These are phyloP conservation scores for Somion occarium DNA, from an alignment of 1,284 basidiomycete genomes.

Conservation along the genomic window DNA sequence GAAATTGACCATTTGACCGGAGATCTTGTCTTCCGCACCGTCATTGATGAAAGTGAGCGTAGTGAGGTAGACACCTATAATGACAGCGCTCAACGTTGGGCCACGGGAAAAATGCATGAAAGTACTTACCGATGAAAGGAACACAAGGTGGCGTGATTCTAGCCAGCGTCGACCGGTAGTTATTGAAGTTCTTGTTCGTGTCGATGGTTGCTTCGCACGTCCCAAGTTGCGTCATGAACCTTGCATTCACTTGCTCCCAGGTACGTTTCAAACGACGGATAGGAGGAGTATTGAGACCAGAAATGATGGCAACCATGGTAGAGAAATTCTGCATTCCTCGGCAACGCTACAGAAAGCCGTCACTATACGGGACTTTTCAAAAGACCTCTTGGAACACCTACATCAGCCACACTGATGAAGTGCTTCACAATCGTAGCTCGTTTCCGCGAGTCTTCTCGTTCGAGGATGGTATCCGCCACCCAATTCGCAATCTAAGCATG, in stretches of 20 bases:
- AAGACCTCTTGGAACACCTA: constrained; percentile 38
- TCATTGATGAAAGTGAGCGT: constrained; percentile 97
- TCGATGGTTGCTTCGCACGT: constrained; percentile 82
- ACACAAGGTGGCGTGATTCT: constrained; percentile 92
- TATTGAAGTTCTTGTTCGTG: constrained; percentile 89
- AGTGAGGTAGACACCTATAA: constrained; percentile 87
- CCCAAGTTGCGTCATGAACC: constrained; percentile 63
- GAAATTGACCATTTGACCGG: constrained; percentile 89
- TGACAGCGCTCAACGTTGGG: too few relatives aligned
- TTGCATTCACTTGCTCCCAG: constrained; percentile 85
- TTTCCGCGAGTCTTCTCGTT: constrained; percentile 82
- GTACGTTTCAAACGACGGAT: constrained; percentile 92
- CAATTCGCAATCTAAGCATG: constrained; percentile 77
- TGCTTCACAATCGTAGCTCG: constrained; percentile 84
- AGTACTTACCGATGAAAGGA: constrained; percentile 84
- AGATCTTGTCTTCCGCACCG: constrained; percentile 88
- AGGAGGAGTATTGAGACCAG: constrained; percentile 91
- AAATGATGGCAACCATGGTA: constrained; percentile 93
- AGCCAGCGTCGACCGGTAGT: constrained; percentile 85
- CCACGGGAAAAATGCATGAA: too few relatives aligned
- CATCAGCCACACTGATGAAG: constrained; percentile 91
- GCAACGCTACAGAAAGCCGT: constrained; percentile 62
- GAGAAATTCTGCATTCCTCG: constrained; percentile 91
- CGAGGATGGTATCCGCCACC: constrained; percentile 89
- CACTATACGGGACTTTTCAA: neutral